phyloP scores from a whole-genome alignment of 2,329 filamentous ascomycete genomes.

The Ceratocystis albifundus region DNA sequence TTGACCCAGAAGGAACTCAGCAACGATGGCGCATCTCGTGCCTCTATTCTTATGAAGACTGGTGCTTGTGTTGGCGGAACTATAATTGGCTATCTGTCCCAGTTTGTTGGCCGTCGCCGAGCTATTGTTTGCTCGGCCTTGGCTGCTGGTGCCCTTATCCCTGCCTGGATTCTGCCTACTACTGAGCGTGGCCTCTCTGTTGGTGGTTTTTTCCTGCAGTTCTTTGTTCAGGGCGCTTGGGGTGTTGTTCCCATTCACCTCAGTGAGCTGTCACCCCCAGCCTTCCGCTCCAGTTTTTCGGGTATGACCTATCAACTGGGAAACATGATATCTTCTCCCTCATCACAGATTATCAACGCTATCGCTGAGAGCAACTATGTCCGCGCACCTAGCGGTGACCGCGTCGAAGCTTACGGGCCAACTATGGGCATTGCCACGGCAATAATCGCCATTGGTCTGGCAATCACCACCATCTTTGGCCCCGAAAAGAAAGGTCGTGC shows the following conservation, averaged over 20 bases:
- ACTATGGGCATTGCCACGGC: slow-evolving; percentile 66
- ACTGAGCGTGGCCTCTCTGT: slow-evolving; percentile 49
- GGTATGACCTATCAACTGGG: slow-evolving; percentile 67
- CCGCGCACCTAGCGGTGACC: slow-evolving; percentile 41
- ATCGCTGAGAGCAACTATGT: slow-evolving; percentile 53
- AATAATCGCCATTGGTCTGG: slow-evolving; percentile 61
- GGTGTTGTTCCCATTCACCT: slow-evolving; percentile 66
- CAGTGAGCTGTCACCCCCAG: slow-evolving; percentile 62
- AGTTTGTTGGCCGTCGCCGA: slow-evolving; percentile 62
- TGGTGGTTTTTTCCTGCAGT: slow-evolving; percentile 65
- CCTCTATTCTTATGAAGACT: slow-evolving; percentile 69
- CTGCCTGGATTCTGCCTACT: slow-evolving; percentile 58
- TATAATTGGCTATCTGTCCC: slow-evolving; percentile 61
- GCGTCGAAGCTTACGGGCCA: slow-evolving; percentile 59
- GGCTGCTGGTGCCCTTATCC: slow-evolving; percentile 51
- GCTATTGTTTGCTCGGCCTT: slow-evolving; percentile 52
- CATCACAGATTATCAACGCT: slow-evolving; percentile 66
- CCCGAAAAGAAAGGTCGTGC: slow-evolving; percentile 61
- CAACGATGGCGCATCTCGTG: slow-evolving; percentile 54
- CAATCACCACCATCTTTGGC: slow-evolving; percentile 55
- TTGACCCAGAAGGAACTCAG: slow-evolving; percentile 56
- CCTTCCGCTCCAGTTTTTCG: slow-evolving; percentile 62
- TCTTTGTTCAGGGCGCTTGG: slow-evolving; percentile 68
- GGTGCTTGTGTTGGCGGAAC: slow-evolving; percentile 65
- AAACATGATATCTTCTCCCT: slow-evolving; percentile 59